Conservation (phyloP, 2,329 filamentous ascomycete genomes). For the Nemania sp. region DNA sequence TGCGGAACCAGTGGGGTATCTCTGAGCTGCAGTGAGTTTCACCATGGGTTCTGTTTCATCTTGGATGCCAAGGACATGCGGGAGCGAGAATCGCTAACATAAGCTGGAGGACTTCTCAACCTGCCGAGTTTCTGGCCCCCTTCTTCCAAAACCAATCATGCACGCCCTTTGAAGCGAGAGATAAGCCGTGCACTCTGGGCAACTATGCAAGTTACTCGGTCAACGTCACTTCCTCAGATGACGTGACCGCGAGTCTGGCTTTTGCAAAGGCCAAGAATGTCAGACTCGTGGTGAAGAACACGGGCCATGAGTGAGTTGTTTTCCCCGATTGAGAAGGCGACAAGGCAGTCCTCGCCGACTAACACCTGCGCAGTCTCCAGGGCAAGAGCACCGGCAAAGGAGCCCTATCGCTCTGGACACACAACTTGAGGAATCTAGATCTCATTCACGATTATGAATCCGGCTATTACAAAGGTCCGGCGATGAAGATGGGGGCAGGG, state of each 20-base stretch:
- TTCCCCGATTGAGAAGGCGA: no score
- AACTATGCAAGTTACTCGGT: slow-evolving; percentile 14
- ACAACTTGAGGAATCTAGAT: slow-evolving; percentile 10
- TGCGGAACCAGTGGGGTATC: slow-evolving; percentile 1
- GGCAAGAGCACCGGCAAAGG: slow-evolving; percentile 12
- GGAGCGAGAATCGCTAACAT: no score
- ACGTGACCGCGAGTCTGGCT: slow-evolving; percentile 3
- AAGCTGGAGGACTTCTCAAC: no score
- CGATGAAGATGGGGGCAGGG: slow-evolving; percentile 15
- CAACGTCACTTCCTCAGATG: neutral
- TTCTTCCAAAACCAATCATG: slow-evolving; percentile 13
- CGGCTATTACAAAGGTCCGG: slow-evolving; percentile 7
- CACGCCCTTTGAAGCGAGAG: neutral
- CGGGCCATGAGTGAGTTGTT: slow-evolving; percentile 12
- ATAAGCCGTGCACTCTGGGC: neutral
- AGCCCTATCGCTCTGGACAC: slow-evolving; percentile 19
- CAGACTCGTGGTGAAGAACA: slow-evolving; percentile 5
- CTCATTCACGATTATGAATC: slow-evolving; percentile 2
- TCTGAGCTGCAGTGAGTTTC: slow-evolving; percentile 4
- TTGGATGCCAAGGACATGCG: slow-evolving; percentile 5
- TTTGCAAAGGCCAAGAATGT: slow-evolving; percentile 11
- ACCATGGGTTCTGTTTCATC: no score
- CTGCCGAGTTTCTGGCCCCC: slow-evolving; percentile 11
- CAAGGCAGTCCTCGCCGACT: no score
- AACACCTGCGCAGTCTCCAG: no score